These are phyloP conservation scores for Magnusiomyces tetraspermus DNA, from an alignment of 1,139 yeast genomes.

Conservation along the genomic window DNA sequence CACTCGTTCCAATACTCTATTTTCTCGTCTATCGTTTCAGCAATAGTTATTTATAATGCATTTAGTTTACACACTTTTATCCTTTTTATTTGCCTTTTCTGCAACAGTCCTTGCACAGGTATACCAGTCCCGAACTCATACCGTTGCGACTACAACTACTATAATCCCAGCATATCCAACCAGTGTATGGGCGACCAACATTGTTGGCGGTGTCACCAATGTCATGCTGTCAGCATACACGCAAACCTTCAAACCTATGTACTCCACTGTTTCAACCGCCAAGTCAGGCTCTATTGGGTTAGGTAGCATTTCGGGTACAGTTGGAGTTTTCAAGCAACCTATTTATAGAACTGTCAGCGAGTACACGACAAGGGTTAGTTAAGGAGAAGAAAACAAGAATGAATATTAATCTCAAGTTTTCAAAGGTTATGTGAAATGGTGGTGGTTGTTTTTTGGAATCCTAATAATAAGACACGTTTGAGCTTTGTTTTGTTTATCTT, in stretches of 20 bases:
- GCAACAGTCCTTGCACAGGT: conserved; percentile 2
- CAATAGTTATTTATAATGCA: too few species aligned
- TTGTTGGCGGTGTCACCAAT: conserved; percentile 16
- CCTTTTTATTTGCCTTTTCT: background rate
- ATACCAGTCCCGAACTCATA: background rate
- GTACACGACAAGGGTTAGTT: background rate
- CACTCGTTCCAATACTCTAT: too few species aligned
- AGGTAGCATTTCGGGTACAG: conserved; percentile 46
- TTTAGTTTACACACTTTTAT: too few species aligned
- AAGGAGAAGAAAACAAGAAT: too few species aligned
- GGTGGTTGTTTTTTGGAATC: too few species aligned
- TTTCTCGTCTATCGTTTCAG: too few species aligned
- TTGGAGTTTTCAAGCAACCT: conserved; percentile 40
- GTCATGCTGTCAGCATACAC: conserved; percentile 31
- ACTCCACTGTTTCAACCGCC: conserved; percentile 35
- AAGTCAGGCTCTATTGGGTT: conserved; percentile 48
- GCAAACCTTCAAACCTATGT: conserved; percentile 41
- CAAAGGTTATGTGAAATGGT: too few species aligned
- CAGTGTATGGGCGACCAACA: conserved; percentile 22
- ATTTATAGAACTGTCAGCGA: conserved; percentile 14
- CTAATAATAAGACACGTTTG: too few species aligned
- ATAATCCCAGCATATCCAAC: conserved; percentile 14
- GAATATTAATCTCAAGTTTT: background rate
- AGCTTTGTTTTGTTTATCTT: too few species aligned
- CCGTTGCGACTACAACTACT: background rate